Conservation (phyloP, 2,329 filamentous ascomycete species). For the Exophiala phaeomuriformis region DNA sequence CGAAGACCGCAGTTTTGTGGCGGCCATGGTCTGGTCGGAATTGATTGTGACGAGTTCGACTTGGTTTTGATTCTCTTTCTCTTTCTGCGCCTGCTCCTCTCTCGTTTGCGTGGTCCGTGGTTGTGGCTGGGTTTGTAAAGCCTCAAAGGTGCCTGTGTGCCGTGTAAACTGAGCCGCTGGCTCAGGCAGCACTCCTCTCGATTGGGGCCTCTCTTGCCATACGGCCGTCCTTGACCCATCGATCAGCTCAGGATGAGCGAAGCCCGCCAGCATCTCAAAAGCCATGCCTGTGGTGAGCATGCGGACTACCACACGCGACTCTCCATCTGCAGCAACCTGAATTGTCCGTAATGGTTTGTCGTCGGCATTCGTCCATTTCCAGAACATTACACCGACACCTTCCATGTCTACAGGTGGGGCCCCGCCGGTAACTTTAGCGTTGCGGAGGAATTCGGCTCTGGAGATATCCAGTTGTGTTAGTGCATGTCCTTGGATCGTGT, state of each 20-base stretch:
- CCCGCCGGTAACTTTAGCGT: not conserved
- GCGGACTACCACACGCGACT: slow-evolving; percentile 18
- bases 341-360: slow-evolving; percentile 4
- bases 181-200: not conserved
- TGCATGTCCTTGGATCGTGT: slow-evolving; percentile 22
- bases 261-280: not conserved
- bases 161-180: slow-evolving; percentile 9
- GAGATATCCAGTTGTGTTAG: slow-evolving; percentile 22
- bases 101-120: not conserved
- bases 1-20: slow-evolving; percentile 11
- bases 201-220: slow-evolving; percentile 19
- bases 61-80: not conserved
- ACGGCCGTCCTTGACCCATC: slow-evolving; percentile 17
- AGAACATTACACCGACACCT: slow-evolving; percentile 15
- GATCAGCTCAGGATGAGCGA: slow-evolving; percentile 18
- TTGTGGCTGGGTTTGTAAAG: not conserved
- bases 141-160: slow-evolving; percentile 15
- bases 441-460: slow-evolving; percentile 2
- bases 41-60: slow-evolving; percentile 16
- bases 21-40: slow-evolving; percentile 13
- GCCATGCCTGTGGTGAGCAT: slow-evolving; percentile 11
- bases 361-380: slow-evolving; percentile 4
- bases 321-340: slow-evolving; percentile 15
- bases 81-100: not conserved
- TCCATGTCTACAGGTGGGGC: not conserved